A percentile compares a stretch with the other conserved stretches of the same genome.
phyloP scores from a whole-genome alignment of 2,329 filamentous ascomycete species.

The Byssoonygena ceratinophila region DNA sequence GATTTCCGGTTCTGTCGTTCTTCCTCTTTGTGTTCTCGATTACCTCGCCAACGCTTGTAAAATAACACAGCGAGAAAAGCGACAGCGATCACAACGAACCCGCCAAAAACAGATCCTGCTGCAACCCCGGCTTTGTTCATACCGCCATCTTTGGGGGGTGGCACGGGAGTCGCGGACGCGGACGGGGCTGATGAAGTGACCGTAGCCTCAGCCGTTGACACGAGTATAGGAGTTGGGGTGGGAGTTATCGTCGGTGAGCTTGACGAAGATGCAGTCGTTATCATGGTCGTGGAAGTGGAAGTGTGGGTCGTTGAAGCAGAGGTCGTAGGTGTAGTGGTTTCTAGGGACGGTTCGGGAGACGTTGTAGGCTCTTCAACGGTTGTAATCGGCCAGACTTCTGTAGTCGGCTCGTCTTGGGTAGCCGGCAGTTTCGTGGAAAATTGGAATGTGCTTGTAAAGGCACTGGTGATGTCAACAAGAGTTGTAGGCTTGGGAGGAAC shows the following conservation, averaged over 20 bases:
- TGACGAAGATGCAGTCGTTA: not conserved
- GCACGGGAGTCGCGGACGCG: not conserved
- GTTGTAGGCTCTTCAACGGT: not conserved
- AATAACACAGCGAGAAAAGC: constrained; percentile 14
- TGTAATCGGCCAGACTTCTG: not conserved
- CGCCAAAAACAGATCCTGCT: constrained; percentile 17
- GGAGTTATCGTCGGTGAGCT: not conserved
- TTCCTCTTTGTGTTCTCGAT: constrained; percentile 8
- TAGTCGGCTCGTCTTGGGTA: not conserved
- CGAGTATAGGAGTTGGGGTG: not conserved
- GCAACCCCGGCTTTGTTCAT: constrained; percentile 12
- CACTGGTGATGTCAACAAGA: not conserved
- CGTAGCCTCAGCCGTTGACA: not conserved
- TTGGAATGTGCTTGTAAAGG: not conserved
- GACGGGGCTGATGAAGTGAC: constrained; percentile 1
- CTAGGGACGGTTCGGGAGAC: not conserved
- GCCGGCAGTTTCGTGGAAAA: not conserved
- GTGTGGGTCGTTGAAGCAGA: not conserved
- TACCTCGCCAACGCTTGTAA: constrained; percentile 14
- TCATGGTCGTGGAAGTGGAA: not conserved
- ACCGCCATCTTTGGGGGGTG: constrained; percentile 5
- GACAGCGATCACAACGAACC: constrained; percentile 14
- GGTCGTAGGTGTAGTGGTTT: not conserved
- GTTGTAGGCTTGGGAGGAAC: not conserved
- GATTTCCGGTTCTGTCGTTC: constrained; percentile 1